These are phyloP conservation scores for Flaveria floridana DNA, from an alignment of 140 eudicot species.

Conservation along the genomic window DNA sequence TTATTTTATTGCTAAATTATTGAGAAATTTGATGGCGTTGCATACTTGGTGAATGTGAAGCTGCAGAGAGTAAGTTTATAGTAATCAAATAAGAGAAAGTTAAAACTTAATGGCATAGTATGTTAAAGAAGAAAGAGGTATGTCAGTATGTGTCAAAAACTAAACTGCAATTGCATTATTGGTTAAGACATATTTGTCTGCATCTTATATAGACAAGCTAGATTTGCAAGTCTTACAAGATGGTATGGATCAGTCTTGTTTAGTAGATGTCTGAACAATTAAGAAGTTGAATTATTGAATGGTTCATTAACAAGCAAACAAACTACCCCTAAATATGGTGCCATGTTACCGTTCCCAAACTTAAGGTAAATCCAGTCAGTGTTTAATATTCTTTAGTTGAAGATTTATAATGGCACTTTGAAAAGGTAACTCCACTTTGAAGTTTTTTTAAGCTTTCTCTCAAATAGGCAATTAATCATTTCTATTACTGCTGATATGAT, in stretches of 20 bases:
- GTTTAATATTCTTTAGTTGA: neutral
- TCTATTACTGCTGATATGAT: neutral
- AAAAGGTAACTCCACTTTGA: neutral
- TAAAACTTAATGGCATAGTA: neutral
- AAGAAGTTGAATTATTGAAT: no score
- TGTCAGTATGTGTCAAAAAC: neutral
- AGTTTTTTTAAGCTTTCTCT: neutral
- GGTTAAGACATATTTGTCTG: no score
- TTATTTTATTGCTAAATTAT: neutral
- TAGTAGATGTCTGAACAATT: no score
- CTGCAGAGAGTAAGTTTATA: neutral
- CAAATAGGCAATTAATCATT: neutral
- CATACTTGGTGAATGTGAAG: neutral
- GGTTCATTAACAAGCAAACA: no score
- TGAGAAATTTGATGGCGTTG: neutral
- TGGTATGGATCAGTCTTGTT: no score
- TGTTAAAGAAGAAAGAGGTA: neutral
- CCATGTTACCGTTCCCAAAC: no score
- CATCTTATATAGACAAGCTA: no score
- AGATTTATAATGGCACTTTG: constrained; percentile 10
- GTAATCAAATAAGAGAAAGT: neutral
- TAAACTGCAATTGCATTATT: neutral
- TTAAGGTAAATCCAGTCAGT: no score
- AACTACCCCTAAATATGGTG: no score
- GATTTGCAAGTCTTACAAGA: no score